Evolutionary conservation across 441 rosid genomes (phyloP).

Genomic region (Gossypium gossypioides): DNA sequence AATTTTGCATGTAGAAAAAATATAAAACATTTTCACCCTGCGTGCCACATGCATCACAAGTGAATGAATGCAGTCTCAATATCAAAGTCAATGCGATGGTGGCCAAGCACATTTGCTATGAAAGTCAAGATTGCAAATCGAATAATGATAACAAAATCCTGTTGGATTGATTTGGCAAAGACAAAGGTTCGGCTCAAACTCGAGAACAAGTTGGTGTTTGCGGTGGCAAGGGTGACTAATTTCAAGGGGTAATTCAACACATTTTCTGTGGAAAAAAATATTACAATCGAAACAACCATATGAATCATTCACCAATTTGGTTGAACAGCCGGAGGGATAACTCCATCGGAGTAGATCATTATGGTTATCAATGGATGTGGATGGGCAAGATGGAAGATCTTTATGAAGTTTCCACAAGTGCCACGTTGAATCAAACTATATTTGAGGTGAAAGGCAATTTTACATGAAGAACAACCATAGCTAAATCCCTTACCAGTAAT

Average conservation of each 20-base stretch:
- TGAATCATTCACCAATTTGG: not conserved
- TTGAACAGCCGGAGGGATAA: not conserved
- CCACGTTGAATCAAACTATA: not conserved
- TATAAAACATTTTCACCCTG: not conserved
- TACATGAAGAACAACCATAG: not conserved
- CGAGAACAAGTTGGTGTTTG: not conserved
- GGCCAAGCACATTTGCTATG: not conserved
- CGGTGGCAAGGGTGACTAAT: not conserved
- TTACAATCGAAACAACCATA: not conserved
- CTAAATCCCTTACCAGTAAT: no score
- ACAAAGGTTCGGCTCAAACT: not conserved
- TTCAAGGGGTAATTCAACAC: not conserved
- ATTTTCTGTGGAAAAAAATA: not conserved
- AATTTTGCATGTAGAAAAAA: not conserved
- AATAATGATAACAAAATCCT: conserved; percentile 6
- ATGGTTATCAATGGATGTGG: not conserved
- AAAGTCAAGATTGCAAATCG: not conserved
- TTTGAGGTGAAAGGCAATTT: not conserved
- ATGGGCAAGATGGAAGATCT: not conserved
- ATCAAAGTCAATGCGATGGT: not conserved
- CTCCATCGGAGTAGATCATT: not conserved
- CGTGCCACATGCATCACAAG: conserved; percentile 10
- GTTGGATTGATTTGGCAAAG: not conserved
- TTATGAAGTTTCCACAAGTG: not conserved
- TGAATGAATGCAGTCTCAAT: no score